phyloP scores from a whole-genome alignment of 768 basidiomycete species.

The Phaeotremella fagi region DNA sequence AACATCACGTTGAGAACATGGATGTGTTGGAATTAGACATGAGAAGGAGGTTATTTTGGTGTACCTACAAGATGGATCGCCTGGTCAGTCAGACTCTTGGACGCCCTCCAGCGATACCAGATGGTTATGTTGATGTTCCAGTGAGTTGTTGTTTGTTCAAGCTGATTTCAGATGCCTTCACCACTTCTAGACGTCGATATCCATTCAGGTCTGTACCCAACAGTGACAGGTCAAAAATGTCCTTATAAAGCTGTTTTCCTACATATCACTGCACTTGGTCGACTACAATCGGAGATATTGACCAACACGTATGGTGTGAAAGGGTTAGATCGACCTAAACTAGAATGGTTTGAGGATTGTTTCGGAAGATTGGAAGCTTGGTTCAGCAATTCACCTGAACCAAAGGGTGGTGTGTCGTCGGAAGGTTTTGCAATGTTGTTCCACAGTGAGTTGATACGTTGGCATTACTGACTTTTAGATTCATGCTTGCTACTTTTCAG shows the following conservation, averaged over 20 bases:
- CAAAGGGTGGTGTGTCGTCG: conserved; percentile 44
- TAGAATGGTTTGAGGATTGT: conserved; percentile 47
- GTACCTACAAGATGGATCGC: conserved; percentile 48
- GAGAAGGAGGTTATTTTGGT: conserved; percentile 45
- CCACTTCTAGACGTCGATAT: conserved; percentile 43
- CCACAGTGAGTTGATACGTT: conserved; percentile 41
- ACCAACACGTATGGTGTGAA: conserved; percentile 43
- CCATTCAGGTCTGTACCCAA: conserved; percentile 27
- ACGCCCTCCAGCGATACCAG: conserved; percentile 47
- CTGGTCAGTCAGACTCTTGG: conserved; percentile 46
- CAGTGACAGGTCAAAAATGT: conserved; percentile 32
- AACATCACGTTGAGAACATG: conserved; percentile 36
- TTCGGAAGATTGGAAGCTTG: conserved; percentile 46
- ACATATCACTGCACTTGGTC: conserved; percentile 44
- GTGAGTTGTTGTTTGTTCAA: conserved; percentile 23
- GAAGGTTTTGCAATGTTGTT: conserved; percentile 49
- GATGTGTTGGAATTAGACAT: conserved; percentile 45
- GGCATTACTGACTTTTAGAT: conserved; percentile 23
- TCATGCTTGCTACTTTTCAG: conserved; percentile 46
- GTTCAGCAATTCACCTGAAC: conserved; percentile 45
- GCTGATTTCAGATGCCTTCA: conserved; percentile 29
- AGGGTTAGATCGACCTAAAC: conserved; percentile 22
- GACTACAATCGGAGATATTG: conserved; percentile 48
- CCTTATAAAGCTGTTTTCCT: conserved; percentile 45
- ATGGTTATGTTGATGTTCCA: conserved; percentile 48